These are phyloP conservation scores for Bruguiera sexangula DNA, from an alignment of 345 rosid genomes.

Conservation along the genomic window DNA sequence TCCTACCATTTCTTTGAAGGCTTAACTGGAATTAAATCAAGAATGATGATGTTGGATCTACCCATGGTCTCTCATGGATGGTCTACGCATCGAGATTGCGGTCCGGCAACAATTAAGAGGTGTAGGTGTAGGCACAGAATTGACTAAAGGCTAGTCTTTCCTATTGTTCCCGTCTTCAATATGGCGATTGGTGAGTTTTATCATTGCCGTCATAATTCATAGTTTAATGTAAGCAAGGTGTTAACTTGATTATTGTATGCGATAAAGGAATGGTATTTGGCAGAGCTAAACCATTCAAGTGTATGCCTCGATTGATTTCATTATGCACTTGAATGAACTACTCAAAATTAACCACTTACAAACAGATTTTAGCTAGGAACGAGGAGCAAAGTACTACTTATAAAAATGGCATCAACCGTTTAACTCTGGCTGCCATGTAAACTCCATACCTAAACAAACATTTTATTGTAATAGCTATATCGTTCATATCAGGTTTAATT, in stretches of 20 bases:
- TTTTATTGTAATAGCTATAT: no score
- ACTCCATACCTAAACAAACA: neutral
- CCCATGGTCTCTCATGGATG: constrained; percentile 6
- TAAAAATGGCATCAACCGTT: neutral
- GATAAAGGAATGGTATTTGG: constrained; percentile 1
- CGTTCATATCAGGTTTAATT: no score
- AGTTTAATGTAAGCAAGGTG: neutral
- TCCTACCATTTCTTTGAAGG: constrained; percentile 36
- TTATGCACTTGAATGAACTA: neutral
- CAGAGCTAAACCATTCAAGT: constrained; percentile 6
- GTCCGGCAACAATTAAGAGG: constrained; percentile 16
- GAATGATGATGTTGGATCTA: constrained; percentile 44
- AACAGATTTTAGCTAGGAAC: no score
- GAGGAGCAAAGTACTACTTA: neutral
- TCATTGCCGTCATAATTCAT: constrained; percentile 16
- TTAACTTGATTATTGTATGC: constrained; percentile 1
- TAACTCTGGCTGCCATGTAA: neutral
- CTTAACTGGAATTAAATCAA: constrained; percentile 28
- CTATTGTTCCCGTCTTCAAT: neutral
- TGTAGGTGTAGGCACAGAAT: constrained; percentile 6
- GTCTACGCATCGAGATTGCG: neutral
- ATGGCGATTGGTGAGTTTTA: constrained; percentile 14
- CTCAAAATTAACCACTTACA: no score
- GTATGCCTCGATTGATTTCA: neutral
- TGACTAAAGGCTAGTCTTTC: neutral